Percentiles rank a stretch among this genome's conserved stretches.
Evolutionary conservation across 148 eudicot genomes (phyloP).

Genomic region (Rhododendron simsii): DNA sequence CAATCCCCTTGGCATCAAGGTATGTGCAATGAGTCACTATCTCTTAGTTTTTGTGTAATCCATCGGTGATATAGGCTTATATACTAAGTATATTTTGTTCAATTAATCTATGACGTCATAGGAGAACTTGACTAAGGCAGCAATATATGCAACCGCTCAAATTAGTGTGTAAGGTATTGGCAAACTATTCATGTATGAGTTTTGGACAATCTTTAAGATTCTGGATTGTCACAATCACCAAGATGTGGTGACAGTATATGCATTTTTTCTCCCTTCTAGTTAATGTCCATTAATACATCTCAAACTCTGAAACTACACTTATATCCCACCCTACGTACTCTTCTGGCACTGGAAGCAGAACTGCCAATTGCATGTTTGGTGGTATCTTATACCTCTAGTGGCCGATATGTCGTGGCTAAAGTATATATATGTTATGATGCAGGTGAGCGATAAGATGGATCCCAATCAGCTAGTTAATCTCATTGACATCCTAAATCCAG

Average conservation of each 20-base stretch:
- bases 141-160: background rate
- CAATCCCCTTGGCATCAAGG: constrained; percentile 10
- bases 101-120: background rate
- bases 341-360: no score
- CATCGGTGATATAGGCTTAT: background rate
- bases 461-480: constrained; percentile 1
- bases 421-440: background rate
- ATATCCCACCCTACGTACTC: background rate
- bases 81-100: background rate
- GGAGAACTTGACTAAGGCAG: background rate
- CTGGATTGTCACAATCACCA: background rate
- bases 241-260: no score
- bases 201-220: background rate
- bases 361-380: background rate
- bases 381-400: background rate
- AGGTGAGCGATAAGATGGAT: constrained; percentile 6
- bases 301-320: background rate
- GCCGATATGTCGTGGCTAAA: background rate
- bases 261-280: no score
- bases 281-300: no score
- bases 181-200: background rate
- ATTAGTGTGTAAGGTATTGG: background rate
- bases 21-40: background rate
- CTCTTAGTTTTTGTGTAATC: background rate
- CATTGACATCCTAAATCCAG: constrained; percentile 1